These are phyloP conservation scores for Blastosporella zonata DNA, from an alignment of 1,284 basidiomycete species.

Conservation along the genomic window DNA sequence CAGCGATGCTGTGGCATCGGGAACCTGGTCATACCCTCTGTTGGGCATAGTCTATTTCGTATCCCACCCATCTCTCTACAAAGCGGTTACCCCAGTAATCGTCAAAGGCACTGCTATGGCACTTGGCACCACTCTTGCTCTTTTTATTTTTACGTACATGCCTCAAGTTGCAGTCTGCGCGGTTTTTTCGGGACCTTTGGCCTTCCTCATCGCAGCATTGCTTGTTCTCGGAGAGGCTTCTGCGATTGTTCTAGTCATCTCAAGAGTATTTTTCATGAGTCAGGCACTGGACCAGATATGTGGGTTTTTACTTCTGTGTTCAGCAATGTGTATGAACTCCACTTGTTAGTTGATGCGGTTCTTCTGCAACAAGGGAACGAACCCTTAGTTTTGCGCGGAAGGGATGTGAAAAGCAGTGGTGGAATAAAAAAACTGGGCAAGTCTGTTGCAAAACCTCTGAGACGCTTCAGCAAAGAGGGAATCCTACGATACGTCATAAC, in stretches of 20 bases:
- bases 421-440: slow-evolving; percentile 36
- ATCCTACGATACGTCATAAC: slow-evolving; percentile 48
- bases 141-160: slow-evolving; percentile 66
- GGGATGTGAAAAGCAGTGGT: slow-evolving; percentile 28
- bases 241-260: slow-evolving; percentile 43
- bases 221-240: slow-evolving; percentile 41
- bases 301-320: slow-evolving; percentile 30
- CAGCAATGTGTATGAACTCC: not conserved
- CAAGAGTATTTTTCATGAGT: slow-evolving; percentile 42
- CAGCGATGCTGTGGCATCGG: slow-evolving; percentile 31
- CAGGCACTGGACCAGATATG: slow-evolving; percentile 13
- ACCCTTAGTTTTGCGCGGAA: slow-evolving; percentile 37
- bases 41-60: slow-evolving; percentile 33
- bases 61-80: slow-evolving; percentile 34
- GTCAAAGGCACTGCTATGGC: slow-evolving; percentile 38
- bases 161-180: slow-evolving; percentile 68
- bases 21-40: slow-evolving; percentile 36
- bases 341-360: slow-evolving; percentile 40
- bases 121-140: slow-evolving; percentile 40
- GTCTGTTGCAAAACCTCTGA: slow-evolving; percentile 36
- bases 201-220: slow-evolving; percentile 35
- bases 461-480: slow-evolving; percentile 32
- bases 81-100: slow-evolving; percentile 37
- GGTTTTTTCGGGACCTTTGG: slow-evolving; percentile 59
- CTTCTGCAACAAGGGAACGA: slow-evolving; percentile 40